Conservation (phyloP, 192 early-diverging fungal species). For the Thamnidium elegans region DNA sequence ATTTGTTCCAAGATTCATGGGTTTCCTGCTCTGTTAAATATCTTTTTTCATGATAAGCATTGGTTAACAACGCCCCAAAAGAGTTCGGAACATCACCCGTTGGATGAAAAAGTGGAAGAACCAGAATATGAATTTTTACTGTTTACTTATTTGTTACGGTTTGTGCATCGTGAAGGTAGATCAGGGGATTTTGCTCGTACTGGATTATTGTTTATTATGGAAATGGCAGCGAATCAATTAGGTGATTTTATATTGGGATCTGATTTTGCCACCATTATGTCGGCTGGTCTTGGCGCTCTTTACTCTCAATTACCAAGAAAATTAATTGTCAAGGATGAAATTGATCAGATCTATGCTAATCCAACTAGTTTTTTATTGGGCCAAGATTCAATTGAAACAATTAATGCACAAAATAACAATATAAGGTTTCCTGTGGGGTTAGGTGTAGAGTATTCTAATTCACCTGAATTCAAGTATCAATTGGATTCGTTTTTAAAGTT, state of each 20-base stretch:
- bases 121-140: conserved; percentile 78
- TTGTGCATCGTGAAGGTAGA: conserved; percentile 87
- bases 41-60: conserved; percentile 72
- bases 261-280: conserved; percentile 80
- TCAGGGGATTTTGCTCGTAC: conserved; percentile 84
- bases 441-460: conserved; percentile 55
- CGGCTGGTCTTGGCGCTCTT: conserved; percentile 82
- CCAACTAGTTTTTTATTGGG: conserved; percentile 33
- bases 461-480: conserved; percentile 59
- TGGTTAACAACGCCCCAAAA: conserved; percentile 61
- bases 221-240: conserved; percentile 72
- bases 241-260: conserved; percentile 78
- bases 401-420: neutral
- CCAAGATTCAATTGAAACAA: conserved; percentile 21
- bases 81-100: neutral
- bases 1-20: conserved; percentile 81
- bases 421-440: conserved; percentile 39
- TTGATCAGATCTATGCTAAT: conserved; percentile 23
- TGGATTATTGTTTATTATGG: conserved; percentile 80
- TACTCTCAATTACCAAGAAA: conserved; percentile 88
- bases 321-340: conserved; percentile 55
- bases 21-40: conserved; percentile 65
- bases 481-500: conserved; percentile 67
- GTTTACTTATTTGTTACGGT: conserved; percentile 85
- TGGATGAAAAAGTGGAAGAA: conserved; percentile 23